Evolutionary conservation across 306 rosid genomes (phyloP).

Genomic region (Geum urbanum): DNA sequence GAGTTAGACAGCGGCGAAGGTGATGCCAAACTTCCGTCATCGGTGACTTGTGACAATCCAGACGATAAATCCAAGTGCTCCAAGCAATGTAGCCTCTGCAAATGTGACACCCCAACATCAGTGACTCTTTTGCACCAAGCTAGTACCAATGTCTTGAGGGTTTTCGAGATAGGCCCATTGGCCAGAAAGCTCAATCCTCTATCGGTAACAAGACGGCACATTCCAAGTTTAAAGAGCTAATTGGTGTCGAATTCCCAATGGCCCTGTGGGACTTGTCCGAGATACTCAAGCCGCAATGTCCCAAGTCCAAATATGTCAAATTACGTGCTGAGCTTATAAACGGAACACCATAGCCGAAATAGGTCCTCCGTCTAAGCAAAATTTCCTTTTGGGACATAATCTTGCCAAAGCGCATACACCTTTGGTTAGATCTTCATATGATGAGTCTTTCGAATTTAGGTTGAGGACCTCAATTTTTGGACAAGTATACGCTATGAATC

Average conservation of each 20-base stretch:
- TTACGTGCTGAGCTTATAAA: slow-evolving; percentile 5
- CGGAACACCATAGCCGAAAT: neutral
- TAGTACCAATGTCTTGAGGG: neutral
- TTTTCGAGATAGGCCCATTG: neutral
- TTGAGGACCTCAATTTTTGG: slow-evolving; percentile 22
- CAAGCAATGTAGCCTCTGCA: neutral
- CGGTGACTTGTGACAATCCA: neutral
- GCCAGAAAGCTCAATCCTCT: slow-evolving; percentile 24
- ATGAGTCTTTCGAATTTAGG: neutral
- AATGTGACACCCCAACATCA: neutral
- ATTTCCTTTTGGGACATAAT: slow-evolving; percentile 20
- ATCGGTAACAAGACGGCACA: slow-evolving; percentile 31
- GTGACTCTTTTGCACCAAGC: neutral
- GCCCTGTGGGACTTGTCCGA: slow-evolving; percentile 23
- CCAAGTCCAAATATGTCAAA: slow-evolving; percentile 25
- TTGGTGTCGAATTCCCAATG: slow-evolving; percentile 4
- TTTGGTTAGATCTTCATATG: neutral
- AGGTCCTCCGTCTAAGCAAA: neutral
- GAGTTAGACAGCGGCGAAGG: too few species aligned
- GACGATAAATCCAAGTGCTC: neutral
- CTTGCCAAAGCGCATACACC: slow-evolving; percentile 18
- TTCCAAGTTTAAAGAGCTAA: slow-evolving; percentile 21
- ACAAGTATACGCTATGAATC: slow-evolving; percentile 18
- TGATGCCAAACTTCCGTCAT: neutral
- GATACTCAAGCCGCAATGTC: slow-evolving; percentile 15